phyloP scores from a whole-genome alignment of 176 grass and related monocot species.

The Dendrocalamus sinicus region DNA sequence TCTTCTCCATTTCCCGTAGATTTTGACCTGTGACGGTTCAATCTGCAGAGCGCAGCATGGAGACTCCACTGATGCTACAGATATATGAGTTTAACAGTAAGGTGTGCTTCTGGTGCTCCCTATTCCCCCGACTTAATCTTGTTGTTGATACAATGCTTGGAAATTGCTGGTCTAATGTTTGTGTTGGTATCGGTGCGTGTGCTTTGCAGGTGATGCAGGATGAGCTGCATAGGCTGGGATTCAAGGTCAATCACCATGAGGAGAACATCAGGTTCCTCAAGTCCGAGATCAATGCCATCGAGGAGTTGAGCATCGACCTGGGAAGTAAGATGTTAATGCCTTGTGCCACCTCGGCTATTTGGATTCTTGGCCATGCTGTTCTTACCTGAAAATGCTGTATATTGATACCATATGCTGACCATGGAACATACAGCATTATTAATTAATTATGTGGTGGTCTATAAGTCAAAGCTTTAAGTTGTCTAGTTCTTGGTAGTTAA shows the following conservation, averaged over 20 bases:
- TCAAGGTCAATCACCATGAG: constrained; percentile 75
- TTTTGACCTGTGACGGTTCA: neutral
- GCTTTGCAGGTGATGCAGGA: constrained; percentile 69
- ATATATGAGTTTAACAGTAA: constrained; percentile 33
- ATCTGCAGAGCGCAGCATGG: constrained; percentile 38
- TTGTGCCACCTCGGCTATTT: neutral
- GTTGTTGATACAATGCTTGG: neutral
- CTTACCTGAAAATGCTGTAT: constrained; percentile 17
- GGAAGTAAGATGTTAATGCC: constrained; percentile 51
- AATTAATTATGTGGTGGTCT: neutral
- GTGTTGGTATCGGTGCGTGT: constrained; percentile 3
- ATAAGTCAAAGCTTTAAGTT: neutral
- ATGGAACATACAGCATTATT: neutral
- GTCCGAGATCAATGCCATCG: constrained; percentile 49
- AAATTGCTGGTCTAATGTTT: neutral
- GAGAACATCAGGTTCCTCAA: constrained; percentile 71
- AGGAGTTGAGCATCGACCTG: constrained; percentile 51
- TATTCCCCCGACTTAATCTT: neutral
- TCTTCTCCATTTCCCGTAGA: neutral
- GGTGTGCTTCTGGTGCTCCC: neutral
- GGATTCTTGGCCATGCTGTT: neutral
- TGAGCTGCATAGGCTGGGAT: constrained; percentile 58
- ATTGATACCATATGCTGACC: neutral
- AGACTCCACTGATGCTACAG: constrained; percentile 17
- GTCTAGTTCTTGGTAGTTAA: neutral